Evolutionary conservation across 169 alveolate species (phyloP).

Genomic region (Cryptosporidium bovis): DNA sequence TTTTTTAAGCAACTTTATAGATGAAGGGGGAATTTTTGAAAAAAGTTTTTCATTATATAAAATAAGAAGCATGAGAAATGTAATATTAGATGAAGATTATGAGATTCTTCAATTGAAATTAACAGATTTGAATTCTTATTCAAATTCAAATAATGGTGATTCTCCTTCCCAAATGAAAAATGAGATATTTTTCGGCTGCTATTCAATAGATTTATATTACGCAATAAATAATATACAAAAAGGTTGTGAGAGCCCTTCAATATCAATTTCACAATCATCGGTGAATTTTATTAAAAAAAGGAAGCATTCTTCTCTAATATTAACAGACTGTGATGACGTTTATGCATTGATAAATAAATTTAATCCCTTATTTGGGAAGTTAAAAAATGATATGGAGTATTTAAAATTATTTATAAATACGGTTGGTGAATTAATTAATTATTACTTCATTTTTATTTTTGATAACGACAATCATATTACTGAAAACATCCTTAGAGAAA

Average conservation of each 20-base stretch:
- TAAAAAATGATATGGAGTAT: slow-evolving; percentile 26
- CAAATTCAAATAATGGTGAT: neutral
- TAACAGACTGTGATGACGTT: slow-evolving; percentile 56
- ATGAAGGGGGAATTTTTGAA: slow-evolving; percentile 52
- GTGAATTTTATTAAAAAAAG: slow-evolving; percentile 27
- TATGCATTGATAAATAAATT: slow-evolving; percentile 27
- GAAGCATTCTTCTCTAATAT: slow-evolving; percentile 47
- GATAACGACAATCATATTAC: neutral
- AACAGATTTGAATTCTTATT: slow-evolving; percentile 17
- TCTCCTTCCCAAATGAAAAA: slow-evolving; percentile 24
- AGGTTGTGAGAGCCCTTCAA: slow-evolving; percentile 50
- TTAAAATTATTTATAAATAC: slow-evolving; percentile 18
- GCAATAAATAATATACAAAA: slow-evolving; percentile 48
- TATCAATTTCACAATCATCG: slow-evolving; percentile 48
- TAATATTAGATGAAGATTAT: slow-evolving; percentile 38
- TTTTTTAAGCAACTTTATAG: slow-evolving; percentile 23
- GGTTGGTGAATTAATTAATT: slow-evolving; percentile 22
- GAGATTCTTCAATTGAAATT: slow-evolving; percentile 47
- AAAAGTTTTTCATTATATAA: slow-evolving; percentile 52
- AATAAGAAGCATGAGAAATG: slow-evolving; percentile 36
- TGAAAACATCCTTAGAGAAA: slow-evolving; percentile 2
- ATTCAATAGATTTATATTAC: slow-evolving; percentile 50
- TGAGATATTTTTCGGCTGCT: slow-evolving; percentile 70
- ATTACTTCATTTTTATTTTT: slow-evolving; percentile 29
- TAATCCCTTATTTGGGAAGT: slow-evolving; percentile 47